Conservation (phyloP, 176 grass and related monocot species). For the Alopecurus myosuroides region DNA sequence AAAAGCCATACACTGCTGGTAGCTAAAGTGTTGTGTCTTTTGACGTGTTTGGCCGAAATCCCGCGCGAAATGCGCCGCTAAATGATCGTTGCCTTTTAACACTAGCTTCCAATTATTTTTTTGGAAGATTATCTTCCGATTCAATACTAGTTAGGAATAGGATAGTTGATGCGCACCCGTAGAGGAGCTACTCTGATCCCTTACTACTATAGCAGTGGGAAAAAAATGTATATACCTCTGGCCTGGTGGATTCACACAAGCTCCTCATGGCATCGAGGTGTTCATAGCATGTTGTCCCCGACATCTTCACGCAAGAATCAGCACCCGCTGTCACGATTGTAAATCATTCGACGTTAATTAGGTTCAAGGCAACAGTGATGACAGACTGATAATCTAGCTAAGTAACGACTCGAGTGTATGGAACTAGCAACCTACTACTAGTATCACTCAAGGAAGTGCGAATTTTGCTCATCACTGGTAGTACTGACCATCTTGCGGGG, state of each 20-base stretch:
- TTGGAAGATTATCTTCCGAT: neutral
- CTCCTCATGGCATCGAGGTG: conserved; percentile 36
- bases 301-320: conserved; percentile 24
- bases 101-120: neutral
- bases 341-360: neutral
- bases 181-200: too few relatives aligned
- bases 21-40: neutral
- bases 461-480: neutral
- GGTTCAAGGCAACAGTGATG: neutral
- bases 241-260: conserved; percentile 42
- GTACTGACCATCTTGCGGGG: conserved; percentile 7
- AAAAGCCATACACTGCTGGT: neutral
- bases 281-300: conserved; percentile 16
- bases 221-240: conserved; percentile 35
- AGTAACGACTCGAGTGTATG: neutral
- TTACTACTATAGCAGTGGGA: too few relatives aligned
- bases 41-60: neutral
- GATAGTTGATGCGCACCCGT: too few relatives aligned
- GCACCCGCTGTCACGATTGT: neutral
- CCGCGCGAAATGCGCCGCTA: neutral
- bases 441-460: neutral
- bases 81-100: neutral
- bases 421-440: too few relatives aligned
- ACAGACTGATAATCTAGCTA: neutral
- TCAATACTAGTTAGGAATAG: too few relatives aligned